These are phyloP conservation scores for Akanthomyces dipterigenus DNA, from an alignment of 2,329 filamentous ascomycete genomes.

Conservation along the genomic window DNA sequence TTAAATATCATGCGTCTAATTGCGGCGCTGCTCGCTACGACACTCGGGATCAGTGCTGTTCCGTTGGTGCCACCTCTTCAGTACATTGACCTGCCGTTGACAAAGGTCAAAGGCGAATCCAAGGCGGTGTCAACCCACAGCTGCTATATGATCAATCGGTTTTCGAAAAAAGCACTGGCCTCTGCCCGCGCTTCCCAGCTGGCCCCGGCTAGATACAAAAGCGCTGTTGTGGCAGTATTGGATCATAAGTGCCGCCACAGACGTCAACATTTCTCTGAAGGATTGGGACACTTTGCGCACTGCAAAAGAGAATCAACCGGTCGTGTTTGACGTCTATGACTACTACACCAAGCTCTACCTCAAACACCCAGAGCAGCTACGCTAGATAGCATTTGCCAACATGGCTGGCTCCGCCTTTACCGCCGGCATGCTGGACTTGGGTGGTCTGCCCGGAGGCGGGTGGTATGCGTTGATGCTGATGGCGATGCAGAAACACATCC, in stretches of 20 bases:
- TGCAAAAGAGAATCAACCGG: background rate
- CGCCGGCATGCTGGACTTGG: slow-evolving; percentile 3
- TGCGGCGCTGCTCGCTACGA: background rate
- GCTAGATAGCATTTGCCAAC: slow-evolving; percentile 6
- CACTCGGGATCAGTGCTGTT: background rate
- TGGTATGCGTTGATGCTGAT: slow-evolving; percentile 5
- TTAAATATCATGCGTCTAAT: background rate
- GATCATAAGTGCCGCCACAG: slow-evolving; percentile 4
- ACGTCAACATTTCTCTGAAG: background rate
- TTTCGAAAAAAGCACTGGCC: background rate
- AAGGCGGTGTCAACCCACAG: background rate
- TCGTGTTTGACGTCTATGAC: background rate
- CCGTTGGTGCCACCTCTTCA: background rate
- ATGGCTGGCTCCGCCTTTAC: slow-evolving; percentile 6
- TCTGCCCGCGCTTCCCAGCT: background rate
- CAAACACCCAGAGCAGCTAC: background rate
- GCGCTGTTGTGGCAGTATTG: background rate
- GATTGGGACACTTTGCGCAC: slow-evolving; percentile 3
- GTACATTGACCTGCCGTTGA: slow-evolving; percentile 3
- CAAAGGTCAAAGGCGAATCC: background rate
- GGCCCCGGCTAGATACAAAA: background rate
- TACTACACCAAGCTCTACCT: slow-evolving; percentile 7
- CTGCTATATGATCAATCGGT: background rate
- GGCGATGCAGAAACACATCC: slow-evolving; percentile 10
- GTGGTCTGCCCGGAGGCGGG: background rate